Conservation (phyloP, 495 filamentous ascomycete genomes). For the Penicillium diatomitis region DNA sequence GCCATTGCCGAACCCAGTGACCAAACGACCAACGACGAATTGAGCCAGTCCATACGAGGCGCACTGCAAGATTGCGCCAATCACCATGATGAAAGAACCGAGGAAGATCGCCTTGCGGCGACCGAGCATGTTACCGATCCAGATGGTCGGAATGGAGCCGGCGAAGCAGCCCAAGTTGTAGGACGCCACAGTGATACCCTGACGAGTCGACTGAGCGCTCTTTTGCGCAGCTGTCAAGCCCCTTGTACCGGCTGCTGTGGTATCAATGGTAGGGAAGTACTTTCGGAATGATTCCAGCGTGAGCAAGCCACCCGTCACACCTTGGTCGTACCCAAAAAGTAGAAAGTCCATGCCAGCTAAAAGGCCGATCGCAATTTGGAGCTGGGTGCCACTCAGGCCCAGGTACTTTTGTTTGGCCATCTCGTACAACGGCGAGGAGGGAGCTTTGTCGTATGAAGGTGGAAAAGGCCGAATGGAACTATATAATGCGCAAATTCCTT, state of each 20-base stretch:
- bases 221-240: conserved; percentile 17
- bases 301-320: conserved; percentile 52
- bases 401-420: conserved; percentile 38
- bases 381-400: conserved; percentile 54
- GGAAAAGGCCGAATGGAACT: no score
- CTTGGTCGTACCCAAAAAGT: conserved; percentile 50
- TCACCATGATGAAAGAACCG: conserved; percentile 49
- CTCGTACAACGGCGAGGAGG: conserved; percentile 1
- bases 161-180: conserved; percentile 60
- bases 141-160: conserved; percentile 50
- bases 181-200: conserved; percentile 55
- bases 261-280: conserved; percentile 49
- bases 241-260: conserved; percentile 18
- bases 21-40: conserved; percentile 55
- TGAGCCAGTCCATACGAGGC: conserved; percentile 52
- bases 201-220: conserved; percentile 43
- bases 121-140: conserved; percentile 49
- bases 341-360: conserved; percentile 66
- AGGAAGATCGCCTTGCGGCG: conserved; percentile 47
- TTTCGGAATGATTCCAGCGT: conserved; percentile 45
- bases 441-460: not conserved
- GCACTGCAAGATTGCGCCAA: conserved; percentile 53
- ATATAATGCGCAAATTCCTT: no score
- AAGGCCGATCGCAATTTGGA: conserved; percentile 59
- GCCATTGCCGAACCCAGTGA: conserved; percentile 53